Percentiles rank a stretch among this genome's conserved stretches.
Evolutionary conservation across 257 asterid species (phyloP).

Genomic region (Parsonsia alboflavescens): DNA sequence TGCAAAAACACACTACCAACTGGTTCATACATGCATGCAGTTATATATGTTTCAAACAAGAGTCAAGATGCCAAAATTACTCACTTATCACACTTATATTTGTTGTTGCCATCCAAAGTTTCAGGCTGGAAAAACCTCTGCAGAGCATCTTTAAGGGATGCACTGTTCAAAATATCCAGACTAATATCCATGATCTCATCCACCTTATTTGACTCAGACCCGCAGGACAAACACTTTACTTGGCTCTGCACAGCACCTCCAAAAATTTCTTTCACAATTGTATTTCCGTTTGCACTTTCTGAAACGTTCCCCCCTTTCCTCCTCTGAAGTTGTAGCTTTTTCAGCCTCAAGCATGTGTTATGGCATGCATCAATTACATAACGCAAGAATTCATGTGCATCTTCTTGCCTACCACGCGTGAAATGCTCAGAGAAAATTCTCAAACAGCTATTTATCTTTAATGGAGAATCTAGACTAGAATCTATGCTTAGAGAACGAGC

Average conservation of each 20-base stretch:
- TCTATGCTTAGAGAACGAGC: constrained; percentile 70
- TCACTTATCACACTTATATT: constrained; percentile 90
- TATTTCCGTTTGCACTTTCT: constrained; percentile 48
- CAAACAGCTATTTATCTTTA: constrained; percentile 64
- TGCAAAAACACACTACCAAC: background rate
- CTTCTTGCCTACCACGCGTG: constrained; percentile 86
- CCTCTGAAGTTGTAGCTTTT: constrained; percentile 68
- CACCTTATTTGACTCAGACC: constrained; percentile 88
- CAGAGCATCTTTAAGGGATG: constrained; percentile 78
- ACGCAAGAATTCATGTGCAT: constrained; percentile 96
- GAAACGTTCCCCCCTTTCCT: constrained; percentile 46
- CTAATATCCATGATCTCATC: constrained; percentile 98
- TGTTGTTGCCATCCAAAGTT: constrained; percentile 86
- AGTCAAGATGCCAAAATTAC: constrained; percentile 21
- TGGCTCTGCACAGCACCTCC: constrained; percentile 96
- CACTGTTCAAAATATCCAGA: constrained; percentile 82
- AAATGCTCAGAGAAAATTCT: constrained; percentile 81
- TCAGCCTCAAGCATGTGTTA: constrained; percentile 80
- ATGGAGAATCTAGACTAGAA: constrained; percentile 57
- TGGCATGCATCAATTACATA: constrained; percentile 98
- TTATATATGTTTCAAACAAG: background rate
- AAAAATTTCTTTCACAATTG: constrained; percentile 84
- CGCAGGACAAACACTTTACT: constrained; percentile 94
- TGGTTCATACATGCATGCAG: background rate
- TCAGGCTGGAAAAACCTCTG: constrained; percentile 89